These are phyloP conservation scores for Wickerhamia fluorescens DNA, from an alignment of 805 yeast genomes.

Conservation along the genomic window DNA sequence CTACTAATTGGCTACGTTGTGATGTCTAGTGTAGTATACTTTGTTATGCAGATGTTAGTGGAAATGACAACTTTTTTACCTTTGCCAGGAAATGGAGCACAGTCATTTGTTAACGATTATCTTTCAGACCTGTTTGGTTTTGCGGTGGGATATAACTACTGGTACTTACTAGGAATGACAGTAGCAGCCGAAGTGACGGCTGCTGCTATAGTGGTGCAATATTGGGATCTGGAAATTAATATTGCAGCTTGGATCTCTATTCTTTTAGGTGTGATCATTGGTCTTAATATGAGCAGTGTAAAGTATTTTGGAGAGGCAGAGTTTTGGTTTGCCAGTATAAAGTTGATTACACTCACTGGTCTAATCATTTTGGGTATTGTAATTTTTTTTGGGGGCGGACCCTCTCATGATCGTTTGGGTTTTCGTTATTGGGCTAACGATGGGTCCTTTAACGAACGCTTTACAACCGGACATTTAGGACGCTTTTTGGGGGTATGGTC, in stretches of 20 bases:
- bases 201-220: constrained; percentile 34
- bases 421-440: constrained; percentile 35
- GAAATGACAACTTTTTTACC: constrained; percentile 30
- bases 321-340: constrained; percentile 27
- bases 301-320: constrained; percentile 31
- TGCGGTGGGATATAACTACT: constrained; percentile 29
- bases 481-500: constrained; percentile 17
- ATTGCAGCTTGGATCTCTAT: constrained; percentile 36
- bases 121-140: constrained; percentile 24
- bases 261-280: constrained; percentile 18
- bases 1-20: constrained; percentile 13
- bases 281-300: constrained; percentile 23
- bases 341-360: constrained; percentile 24
- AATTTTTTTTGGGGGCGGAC: constrained; percentile 33
- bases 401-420: constrained; percentile 35
- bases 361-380: constrained; percentile 28
- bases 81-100: constrained; percentile 28
- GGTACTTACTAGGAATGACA: constrained; percentile 26
- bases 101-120: constrained; percentile 22
- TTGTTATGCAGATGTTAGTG: constrained; percentile 26
- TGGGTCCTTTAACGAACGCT: constrained; percentile 35
- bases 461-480: constrained; percentile 24
- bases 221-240: constrained; percentile 27
- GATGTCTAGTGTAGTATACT: constrained; percentile 16
- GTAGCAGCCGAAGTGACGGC: constrained; percentile 32